phyloP scores from a whole-genome alignment of 306 rosid genomes.

The Glycine soja region DNA sequence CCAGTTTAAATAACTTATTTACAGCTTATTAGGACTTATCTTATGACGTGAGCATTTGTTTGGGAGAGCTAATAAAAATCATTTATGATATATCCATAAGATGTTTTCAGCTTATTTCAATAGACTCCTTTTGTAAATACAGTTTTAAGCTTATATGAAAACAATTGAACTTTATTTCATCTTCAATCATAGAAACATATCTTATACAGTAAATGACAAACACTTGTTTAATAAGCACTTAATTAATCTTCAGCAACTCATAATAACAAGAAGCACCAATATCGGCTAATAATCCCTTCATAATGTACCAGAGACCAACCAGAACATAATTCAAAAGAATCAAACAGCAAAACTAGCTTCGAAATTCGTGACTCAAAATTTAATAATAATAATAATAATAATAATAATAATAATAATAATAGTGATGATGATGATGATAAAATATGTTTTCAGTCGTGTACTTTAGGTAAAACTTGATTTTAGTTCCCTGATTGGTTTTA shows the following conservation, averaged over 20 bases:
- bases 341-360: not conserved
- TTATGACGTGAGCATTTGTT: not conserved
- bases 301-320: not conserved
- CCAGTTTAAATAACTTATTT: not conserved
- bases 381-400: too few species aligned
- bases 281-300: conserved; percentile 1
- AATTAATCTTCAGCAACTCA: not conserved
- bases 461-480: too few species aligned
- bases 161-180: not conserved
- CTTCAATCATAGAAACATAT: not conserved
- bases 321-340: conserved; percentile 2
- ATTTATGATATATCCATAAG: not conserved
- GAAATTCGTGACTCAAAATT: conserved; percentile 11
- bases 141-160: not conserved
- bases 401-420: too few species aligned
- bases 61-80: not conserved
- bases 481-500: too few species aligned
- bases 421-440: too few species aligned
- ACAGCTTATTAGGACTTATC: not conserved
- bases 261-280: not conserved
- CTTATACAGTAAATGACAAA: not conserved
- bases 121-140: not conserved
- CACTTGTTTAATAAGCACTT: not conserved
- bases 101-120: not conserved
- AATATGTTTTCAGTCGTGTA: too few species aligned